phyloP scores from a whole-genome alignment of 1,139 yeast genomes.

The Tardiomyces blankii region DNA sequence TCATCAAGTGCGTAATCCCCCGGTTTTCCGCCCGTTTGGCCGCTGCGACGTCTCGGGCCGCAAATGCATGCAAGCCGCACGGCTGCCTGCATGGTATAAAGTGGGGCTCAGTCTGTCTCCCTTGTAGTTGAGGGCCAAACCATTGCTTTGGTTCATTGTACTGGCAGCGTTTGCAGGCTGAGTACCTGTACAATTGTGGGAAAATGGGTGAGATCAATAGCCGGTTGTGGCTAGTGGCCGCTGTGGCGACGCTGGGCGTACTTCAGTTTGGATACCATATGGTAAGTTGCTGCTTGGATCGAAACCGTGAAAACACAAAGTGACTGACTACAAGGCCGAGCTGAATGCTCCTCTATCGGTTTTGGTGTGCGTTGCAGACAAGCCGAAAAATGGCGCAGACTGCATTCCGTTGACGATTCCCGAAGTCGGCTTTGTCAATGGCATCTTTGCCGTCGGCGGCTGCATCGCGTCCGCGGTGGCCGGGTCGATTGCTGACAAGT shows the following conservation, averaged over 20 bases:
- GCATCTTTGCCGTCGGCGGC: constrained; percentile 82
- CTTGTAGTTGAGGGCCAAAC: too few relatives aligned
- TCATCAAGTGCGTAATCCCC: too few relatives aligned
- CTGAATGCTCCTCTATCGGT: constrained; percentile 71
- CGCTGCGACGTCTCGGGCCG: too few relatives aligned
- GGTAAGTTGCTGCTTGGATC: constrained; percentile 19
- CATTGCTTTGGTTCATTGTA: too few relatives aligned
- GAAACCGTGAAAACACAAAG: too few relatives aligned
- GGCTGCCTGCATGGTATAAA: too few relatives aligned
- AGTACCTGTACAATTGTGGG: too few relatives aligned
- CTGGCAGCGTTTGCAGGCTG: too few relatives aligned
- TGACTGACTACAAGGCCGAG: constrained; percentile 38
- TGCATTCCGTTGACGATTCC: constrained; percentile 55
- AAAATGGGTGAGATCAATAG: neutral
- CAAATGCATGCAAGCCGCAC: too few relatives aligned
- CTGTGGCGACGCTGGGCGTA: constrained; percentile 42
- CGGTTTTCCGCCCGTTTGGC: too few relatives aligned
- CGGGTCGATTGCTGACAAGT: constrained; percentile 53
- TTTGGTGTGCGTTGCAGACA: constrained; percentile 37
- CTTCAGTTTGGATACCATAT: constrained; percentile 87
- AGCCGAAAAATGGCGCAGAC: constrained; percentile 21
- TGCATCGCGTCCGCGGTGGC: constrained; percentile 65
- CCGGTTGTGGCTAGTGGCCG: constrained; percentile 3
- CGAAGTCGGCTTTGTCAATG: constrained; percentile 71
- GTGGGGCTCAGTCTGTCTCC: too few relatives aligned